Base-by-base conservation (phyloP, 352 stramenopile genomes). In the Phytopythium helicoides region DNA sequence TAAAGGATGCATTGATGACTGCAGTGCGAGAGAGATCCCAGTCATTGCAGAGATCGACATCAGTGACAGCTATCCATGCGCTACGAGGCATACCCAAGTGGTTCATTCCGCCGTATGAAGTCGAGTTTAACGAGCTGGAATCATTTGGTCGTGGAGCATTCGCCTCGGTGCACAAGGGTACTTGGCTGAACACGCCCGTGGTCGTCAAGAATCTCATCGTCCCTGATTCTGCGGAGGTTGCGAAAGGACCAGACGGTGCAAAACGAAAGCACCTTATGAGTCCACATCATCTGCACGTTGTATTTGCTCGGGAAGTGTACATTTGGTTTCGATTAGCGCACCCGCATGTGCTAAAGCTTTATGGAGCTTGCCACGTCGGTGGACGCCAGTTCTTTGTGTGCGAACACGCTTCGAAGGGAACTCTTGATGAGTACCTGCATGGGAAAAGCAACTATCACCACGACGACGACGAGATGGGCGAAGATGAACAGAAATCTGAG, bases 341-440 rank as follows among this genome's bases (percentile, higher is more conserved):
- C 25, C 65, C 65, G 11, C 61, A 73, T 42, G 53, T 73, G 31
- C 56, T 73, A 21, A 62, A 70, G 35, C 61, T 73, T 3, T 73
- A 62, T 47, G 65, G 65, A 19, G 65, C 61, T 0, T 71, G 62
- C 16, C 61, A 73, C 15, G 60, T 73, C 18, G 65, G 65, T 14
- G 64, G 56, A 0, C 60, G 66, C 23, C 65, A 63, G 26, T 73
- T 69, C 64, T 73, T 73, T 50, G 56, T 73, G 31, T 73, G 60
- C 34, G 64, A 73, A 31, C 49, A 42, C 16, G 65, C 65, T 7
- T 56, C 49, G 35, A 60, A 71, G 14, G 65, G 65, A 16, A 60
- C 52, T 1, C 47, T 71, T 0, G 58, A 68, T 25, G 51, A 46
- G 10, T 73, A 71, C 39, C 58, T 73, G 19, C 51, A 60, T 4